Base-by-base conservation (phyloP, 148 eudicot species). In the Fagopyrum homotropicum region DNA sequence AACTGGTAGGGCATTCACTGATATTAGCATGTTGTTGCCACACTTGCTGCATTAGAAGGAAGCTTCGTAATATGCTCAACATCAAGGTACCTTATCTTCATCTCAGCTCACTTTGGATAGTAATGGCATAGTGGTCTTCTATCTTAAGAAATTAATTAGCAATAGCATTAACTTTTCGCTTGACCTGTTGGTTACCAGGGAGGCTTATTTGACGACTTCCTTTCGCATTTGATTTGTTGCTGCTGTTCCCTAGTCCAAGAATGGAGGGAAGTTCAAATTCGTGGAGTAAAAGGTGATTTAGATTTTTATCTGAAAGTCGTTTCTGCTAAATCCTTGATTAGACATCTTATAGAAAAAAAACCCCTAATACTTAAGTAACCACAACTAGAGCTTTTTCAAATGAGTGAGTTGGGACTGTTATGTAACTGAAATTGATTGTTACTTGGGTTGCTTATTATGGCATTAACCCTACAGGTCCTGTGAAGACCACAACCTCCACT, bases 221-320 rank as follows among this genome's bases (percentile, higher is more conserved):
- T 79, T 47, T 79, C 81, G 8, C 81, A 79, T 55, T 75, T 79
- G 19, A 40, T 79, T 6, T 79, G 81, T 71, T 79, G 81, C 69
- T 79, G 81, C 81, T 79, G 81, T 56, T 74, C 81, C 4, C 74
- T 79, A 22, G 81, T 79, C 17, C 81, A 79, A 74, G 81, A 79
- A 69, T 79, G 81, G 81, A 72, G 81, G 48, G 81, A 79, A 69
- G 55, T 79, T 30, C 73, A 74, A 66, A 79, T 79, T n/a, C 69
- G 70, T 46, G 77, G 77, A 5, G 70, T 79, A 7, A 75, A 81
- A 78, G 81, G 84, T 81, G 61, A 54, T 45, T 60, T 49, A 2
- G 6, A 47, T 29, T 63, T 50, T 11, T 7, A n/a, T 5, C 64
- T 61, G 44, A 10, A 57, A 35, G 6, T 26, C 17, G 15, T 49